Conservation (phyloP, 1,284 basidiomycete genomes). For the Ustilago trichophora region DNA sequence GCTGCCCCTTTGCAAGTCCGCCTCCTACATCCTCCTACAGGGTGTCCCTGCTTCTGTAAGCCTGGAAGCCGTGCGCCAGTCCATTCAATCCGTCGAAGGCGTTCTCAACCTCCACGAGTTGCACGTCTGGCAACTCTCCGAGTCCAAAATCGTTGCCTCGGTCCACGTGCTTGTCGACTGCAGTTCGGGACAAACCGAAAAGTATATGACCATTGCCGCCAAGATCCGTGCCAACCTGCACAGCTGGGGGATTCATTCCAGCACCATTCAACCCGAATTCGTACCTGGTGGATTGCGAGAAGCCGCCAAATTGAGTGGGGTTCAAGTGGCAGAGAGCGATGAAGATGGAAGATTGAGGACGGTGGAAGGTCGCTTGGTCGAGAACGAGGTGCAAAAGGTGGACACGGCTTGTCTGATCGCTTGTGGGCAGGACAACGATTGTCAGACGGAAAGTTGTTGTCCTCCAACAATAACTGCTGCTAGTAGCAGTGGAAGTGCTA, state of each 20-base stretch:
- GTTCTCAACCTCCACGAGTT: constrained; percentile 87
- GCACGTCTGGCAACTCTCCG: constrained; percentile 94
- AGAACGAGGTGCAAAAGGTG: constrained; percentile 51
- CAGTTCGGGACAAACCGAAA: constrained; percentile 69
- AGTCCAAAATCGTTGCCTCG: constrained; percentile 89
- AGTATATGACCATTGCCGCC: constrained; percentile 86
- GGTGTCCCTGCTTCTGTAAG: constrained; percentile 90
- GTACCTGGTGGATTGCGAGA: constrained; percentile 59
- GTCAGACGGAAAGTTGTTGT: constrained; percentile 58
- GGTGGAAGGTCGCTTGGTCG: constrained; percentile 53
- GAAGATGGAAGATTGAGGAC: constrained; percentile 55
- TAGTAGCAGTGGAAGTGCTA: constrained; percentile 3
- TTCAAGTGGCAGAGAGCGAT: constrained; percentile 54
- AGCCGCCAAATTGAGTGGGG: constrained; percentile 57
- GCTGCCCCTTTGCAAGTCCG: constrained; percentile 89
- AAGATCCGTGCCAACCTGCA: constrained; percentile 86
- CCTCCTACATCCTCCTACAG: constrained; percentile 95
- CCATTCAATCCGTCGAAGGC: constrained; percentile 82
- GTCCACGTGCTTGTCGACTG: constrained; percentile 89
- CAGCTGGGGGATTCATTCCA: constrained; percentile 87
- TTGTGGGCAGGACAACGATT: constrained; percentile 56
- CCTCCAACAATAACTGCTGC: constrained; percentile 27
- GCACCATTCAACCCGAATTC: constrained; percentile 66
- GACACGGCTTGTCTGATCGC: constrained; percentile 60
- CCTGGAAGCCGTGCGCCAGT: constrained; percentile 81